phyloP scores from a whole-genome alignment of 345 rosid species.

The Arabidopsis arenosa region DNA sequence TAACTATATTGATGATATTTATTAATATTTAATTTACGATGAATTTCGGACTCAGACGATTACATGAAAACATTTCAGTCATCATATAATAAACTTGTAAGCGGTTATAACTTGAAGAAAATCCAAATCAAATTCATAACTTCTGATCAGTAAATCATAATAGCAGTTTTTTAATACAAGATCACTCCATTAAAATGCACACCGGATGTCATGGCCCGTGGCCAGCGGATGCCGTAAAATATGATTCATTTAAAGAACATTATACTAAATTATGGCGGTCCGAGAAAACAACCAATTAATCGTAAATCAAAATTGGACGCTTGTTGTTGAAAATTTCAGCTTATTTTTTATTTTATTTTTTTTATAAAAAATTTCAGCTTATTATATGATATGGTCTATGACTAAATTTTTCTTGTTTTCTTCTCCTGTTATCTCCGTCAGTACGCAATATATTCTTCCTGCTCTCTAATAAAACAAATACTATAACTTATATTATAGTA shows the following conservation, averaged over 20 bases:
- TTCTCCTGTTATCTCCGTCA: constrained; percentile 19
- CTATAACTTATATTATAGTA: not conserved
- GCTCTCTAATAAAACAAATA: constrained; percentile 19
- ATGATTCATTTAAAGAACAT: constrained; percentile 10
- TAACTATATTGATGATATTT: too few relatives aligned
- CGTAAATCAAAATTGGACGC: constrained; percentile 7
- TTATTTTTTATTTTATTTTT: too few relatives aligned
- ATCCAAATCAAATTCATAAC: not conserved
- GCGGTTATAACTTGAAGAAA: not conserved
- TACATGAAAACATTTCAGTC: too few relatives aligned
- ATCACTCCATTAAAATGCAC: not conserved
- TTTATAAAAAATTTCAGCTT: constrained; percentile 1
- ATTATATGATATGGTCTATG: constrained; percentile 7
- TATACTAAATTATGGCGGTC: not conserved
- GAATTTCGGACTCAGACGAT: too few relatives aligned
- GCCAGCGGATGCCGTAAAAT: not conserved
- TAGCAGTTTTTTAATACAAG: not conserved
- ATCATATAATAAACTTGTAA: too few relatives aligned
- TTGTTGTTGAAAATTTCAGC: constrained; percentile 15
- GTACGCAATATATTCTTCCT: constrained; percentile 28
- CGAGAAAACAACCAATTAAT: constrained; percentile 2
- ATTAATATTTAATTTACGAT: too few relatives aligned
- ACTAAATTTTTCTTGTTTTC: constrained; percentile 6
- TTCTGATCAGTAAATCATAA: not conserved
- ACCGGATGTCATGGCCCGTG: not conserved